These are phyloP conservation scores for Talaromyces sp. DNA, from an alignment of 2,329 filamentous ascomycete species.

Conservation along the genomic window DNA sequence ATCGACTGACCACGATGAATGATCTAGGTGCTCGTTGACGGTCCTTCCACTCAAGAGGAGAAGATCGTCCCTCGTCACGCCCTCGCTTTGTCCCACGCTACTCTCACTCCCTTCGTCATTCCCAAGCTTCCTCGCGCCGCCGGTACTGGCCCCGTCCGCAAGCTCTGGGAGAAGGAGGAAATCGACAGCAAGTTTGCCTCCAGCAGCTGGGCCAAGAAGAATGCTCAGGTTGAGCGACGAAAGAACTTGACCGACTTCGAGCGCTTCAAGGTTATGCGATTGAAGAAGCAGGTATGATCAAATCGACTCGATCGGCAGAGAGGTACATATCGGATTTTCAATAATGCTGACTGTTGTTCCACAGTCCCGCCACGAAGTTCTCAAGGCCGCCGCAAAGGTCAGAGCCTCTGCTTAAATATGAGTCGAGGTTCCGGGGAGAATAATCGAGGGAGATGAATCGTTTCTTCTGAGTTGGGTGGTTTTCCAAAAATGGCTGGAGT, in stretches of 20 bases:
- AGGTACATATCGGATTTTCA: too few species aligned
- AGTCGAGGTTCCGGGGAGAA: slow-evolving; percentile 6
- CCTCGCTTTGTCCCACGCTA: slow-evolving; percentile 73
- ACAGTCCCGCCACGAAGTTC: slow-evolving; percentile 86
- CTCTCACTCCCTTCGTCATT: slow-evolving; percentile 87
- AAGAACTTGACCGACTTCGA: slow-evolving; percentile 95
- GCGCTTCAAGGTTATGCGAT: slow-evolving; percentile 98
- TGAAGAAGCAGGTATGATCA: slow-evolving; percentile 87
- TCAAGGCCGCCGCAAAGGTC: slow-evolving; percentile 93
- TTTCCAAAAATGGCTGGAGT: slow-evolving; percentile 26
- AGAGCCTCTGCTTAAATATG: slow-evolving; percentile 68
- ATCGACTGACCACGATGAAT: not conserved
- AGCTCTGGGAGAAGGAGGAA: slow-evolving; percentile 83
- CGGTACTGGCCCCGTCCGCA: slow-evolving; percentile 77
- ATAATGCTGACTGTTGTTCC: slow-evolving; percentile 21
- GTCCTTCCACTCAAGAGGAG: slow-evolving; percentile 76
- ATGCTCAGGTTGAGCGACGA: slow-evolving; percentile 78
- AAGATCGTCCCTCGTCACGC: slow-evolving; percentile 82
- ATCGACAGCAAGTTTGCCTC: slow-evolving; percentile 92
- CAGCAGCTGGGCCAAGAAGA: slow-evolving; percentile 92
- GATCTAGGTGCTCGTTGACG: slow-evolving; percentile 84
- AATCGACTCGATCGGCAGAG: not conserved
- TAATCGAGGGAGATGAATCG: slow-evolving; percentile 35
- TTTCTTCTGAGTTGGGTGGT: slow-evolving; percentile 33
- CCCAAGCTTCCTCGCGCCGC: slow-evolving; percentile 79